Evolutionary conservation across 2,329 filamentous ascomycete genomes (phyloP).

Genomic region (Tolypocladium amazonense): DNA sequence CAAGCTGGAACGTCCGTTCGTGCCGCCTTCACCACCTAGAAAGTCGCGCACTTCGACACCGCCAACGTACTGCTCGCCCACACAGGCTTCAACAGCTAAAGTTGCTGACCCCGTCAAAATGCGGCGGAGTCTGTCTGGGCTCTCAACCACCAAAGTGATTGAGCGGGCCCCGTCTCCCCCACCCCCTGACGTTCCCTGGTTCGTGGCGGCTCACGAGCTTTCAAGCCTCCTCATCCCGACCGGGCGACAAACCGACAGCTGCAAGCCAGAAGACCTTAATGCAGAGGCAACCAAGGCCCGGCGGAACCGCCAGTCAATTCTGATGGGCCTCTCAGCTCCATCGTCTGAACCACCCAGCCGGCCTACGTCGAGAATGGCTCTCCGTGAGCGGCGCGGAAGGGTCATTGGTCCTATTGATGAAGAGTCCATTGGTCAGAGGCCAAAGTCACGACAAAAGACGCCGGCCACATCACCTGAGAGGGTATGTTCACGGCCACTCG

Average conservation of each 20-base stretch:
- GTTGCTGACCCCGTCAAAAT: constrained; percentile 58
- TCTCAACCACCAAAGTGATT: constrained; percentile 17
- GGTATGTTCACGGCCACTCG: constrained; percentile 8
- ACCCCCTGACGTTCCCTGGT: constrained; percentile 76
- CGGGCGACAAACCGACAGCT: constrained; percentile 65
- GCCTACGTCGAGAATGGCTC: constrained; percentile 54
- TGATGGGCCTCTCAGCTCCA: constrained; percentile 18
- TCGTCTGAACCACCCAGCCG: constrained; percentile 21
- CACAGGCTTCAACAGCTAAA: constrained; percentile 77
- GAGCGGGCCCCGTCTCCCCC: constrained; percentile 49
- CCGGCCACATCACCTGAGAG: constrained; percentile 20
- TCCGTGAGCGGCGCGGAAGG: constrained; percentile 59
- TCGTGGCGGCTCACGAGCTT: constrained; percentile 71
- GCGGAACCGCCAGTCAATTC: constrained; percentile 51
- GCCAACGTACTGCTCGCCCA: constrained; percentile 77
- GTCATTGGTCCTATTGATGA: constrained; percentile 43
- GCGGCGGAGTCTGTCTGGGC: constrained; percentile 50
- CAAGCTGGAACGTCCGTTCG: constrained; percentile 52
- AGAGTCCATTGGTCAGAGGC: constrained; percentile 14
- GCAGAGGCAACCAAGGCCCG: constrained; percentile 53
- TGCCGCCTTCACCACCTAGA: constrained; percentile 35
- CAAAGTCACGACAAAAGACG: constrained; percentile 46
- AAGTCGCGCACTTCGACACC: constrained; percentile 45
- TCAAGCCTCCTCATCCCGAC: constrained; percentile 72
- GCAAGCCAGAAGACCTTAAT: constrained; percentile 67